Conservation (phyloP, 768 basidiomycete genomes). For the Suillus subaureus region DNA sequence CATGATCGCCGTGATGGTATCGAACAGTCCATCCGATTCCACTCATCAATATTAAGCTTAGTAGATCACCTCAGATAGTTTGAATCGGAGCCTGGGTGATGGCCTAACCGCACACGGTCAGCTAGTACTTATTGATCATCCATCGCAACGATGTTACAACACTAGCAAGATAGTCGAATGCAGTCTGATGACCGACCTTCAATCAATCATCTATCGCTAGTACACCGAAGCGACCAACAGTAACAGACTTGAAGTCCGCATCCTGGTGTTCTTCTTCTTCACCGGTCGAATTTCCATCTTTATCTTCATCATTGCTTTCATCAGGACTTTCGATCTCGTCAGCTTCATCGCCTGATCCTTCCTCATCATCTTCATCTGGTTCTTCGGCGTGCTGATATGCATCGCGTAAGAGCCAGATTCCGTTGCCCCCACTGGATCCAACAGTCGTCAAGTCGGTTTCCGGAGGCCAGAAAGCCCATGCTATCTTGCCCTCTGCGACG, state of each 20-base stretch:
- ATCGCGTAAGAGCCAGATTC: slow-evolving; percentile 59
- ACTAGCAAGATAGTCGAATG: neutral
- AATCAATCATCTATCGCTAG: slow-evolving; percentile 27
- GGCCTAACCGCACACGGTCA: neutral
- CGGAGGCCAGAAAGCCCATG: slow-evolving; percentile 89
- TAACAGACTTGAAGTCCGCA: slow-evolving; percentile 9
- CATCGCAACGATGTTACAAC: neutral
- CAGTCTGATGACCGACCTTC: neutral
- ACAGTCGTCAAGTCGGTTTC: slow-evolving; percentile 31
- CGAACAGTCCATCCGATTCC: neutral
- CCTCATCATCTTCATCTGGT: slow-evolving; percentile 22
- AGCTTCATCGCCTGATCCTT: slow-evolving; percentile 22
- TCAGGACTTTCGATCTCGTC: slow-evolving; percentile 22
- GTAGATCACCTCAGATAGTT: neutral
- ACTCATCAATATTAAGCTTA: neutral
- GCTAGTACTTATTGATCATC: neutral
- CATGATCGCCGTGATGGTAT: neutral
- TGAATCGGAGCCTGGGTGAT: neutral
- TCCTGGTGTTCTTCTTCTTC: slow-evolving; percentile 15
- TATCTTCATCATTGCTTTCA: slow-evolving; percentile 15
- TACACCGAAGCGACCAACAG: slow-evolving; percentile 32
- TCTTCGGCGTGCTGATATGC: slow-evolving; percentile 25
- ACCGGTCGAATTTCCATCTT: neutral
- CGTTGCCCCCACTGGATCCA: slow-evolving; percentile 37
- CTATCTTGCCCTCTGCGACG: slow-evolving; percentile 79